Conservation (phyloP, 2,329 filamentous ascomycete species). For the Beauveria bassiana region DNA sequence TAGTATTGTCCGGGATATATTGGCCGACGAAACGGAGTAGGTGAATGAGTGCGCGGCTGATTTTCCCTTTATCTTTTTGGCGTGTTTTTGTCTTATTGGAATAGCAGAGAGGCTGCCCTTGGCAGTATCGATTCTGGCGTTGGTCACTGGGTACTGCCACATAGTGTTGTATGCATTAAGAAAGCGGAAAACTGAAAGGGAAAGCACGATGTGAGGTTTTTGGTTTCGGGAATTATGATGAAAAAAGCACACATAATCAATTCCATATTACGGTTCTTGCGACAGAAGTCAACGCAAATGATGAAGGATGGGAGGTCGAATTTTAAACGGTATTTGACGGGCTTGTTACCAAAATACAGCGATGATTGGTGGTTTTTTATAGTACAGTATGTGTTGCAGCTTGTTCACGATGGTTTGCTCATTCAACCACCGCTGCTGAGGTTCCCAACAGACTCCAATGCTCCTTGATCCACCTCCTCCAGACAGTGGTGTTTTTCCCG, state of each 20-base stretch:
- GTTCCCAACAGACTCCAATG: neutral
- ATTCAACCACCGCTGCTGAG: neutral
- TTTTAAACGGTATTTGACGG: neutral
- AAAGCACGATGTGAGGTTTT: neutral
- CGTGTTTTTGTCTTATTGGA: neutral
- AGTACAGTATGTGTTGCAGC: constrained; percentile 1
- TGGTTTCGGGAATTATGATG: neutral
- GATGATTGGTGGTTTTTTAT: neutral
- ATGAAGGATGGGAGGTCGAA: neutral
- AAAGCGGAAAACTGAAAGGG: neutral
- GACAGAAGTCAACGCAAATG: neutral
- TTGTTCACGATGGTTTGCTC: neutral
- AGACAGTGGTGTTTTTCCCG: neutral
- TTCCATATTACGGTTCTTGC: neutral
- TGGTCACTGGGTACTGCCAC: neutral
- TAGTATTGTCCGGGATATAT: constrained; percentile 48
- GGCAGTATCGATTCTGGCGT: constrained; percentile 9
- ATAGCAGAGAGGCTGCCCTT: neutral
- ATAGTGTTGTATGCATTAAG: neutral
- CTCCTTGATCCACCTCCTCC: neutral
- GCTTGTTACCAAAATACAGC: neutral
- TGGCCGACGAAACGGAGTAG: constrained; percentile 43
- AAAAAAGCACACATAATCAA: neutral
- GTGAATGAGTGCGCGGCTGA: constrained; percentile 11
- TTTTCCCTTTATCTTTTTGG: constrained; percentile 15